These are phyloP conservation scores for Cladosporium sp. DNA, from an alignment of 2,329 filamentous ascomycete species.

Conservation along the genomic window DNA sequence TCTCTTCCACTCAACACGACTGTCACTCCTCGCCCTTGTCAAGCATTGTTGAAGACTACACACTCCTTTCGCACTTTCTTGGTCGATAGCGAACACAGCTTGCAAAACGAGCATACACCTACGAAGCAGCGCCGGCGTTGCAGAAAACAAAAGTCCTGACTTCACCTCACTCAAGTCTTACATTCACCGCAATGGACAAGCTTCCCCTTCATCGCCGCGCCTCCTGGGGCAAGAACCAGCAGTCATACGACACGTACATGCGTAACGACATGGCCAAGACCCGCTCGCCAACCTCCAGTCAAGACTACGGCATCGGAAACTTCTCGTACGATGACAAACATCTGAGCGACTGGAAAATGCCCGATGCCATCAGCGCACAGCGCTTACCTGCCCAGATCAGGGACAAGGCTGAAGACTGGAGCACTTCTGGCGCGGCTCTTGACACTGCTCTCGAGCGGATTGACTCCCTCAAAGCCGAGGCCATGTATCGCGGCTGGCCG, in stretches of 20 bases:
- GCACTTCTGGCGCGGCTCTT: conserved; percentile 43
- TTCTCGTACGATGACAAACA: conserved; percentile 35
- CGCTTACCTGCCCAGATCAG: conserved; percentile 35
- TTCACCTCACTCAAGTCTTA: not conserved
- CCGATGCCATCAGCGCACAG: conserved; percentile 30
- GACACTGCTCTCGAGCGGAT: conserved; percentile 38
- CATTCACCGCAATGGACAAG: conserved; percentile 3
- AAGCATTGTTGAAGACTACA: not conserved
- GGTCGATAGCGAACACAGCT: not conserved
- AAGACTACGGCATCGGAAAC: conserved; percentile 27
- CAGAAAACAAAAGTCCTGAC: not conserved
- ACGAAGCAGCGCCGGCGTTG: conserved; percentile 11
- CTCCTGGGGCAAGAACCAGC: conserved; percentile 24
- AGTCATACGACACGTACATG: conserved; percentile 22
- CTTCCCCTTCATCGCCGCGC: conserved; percentile 26
- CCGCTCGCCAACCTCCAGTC: conserved; percentile 16
- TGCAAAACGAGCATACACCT: not conserved
- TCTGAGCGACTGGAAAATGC: conserved; percentile 36
- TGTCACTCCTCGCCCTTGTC: not conserved
- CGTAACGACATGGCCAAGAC: conserved; percentile 20
- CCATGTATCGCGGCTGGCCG: conserved; percentile 30
- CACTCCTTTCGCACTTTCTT: conserved; percentile 4
- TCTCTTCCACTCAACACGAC: not conserved
- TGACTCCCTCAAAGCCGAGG: conserved; percentile 30
- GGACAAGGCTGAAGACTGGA: conserved; percentile 33